Evolutionary conservation across 1,139 yeast genomes (phyloP), one percentile per base, ranked within the genome.

Genomic region (Zygosaccharomyces sapae): DNA sequence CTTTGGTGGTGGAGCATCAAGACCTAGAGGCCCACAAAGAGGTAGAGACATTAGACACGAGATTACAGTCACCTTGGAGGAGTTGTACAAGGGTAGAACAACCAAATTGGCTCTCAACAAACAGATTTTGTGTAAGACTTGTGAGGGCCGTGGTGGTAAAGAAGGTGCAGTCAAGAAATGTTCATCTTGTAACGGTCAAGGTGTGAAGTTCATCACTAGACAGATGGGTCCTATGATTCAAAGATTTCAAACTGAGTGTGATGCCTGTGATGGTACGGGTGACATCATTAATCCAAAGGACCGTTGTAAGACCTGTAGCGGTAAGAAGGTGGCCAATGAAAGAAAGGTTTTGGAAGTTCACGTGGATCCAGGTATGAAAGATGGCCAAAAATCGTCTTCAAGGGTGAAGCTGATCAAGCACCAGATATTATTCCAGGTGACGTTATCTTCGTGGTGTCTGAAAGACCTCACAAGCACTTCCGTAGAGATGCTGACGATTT

Each of bases 171-270:
- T 90, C 58, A 86, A 85, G 75, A 81, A 83, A 63, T 92, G 99
- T 82, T 59, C 82, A 48, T 70, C 81, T 41, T 92, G 99, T 82
- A 71, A 74, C 59, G 99, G 99, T 71, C 78, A 79, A 63, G 99
- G 99, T 79, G 75, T 85, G 70, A 87, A 82, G 71, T 85, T 92
- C 60, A 85, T 90, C 60, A 88, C 97, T 49, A 86, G 96, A 75
- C 97, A 92, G 72, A 89, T 92, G 97, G 99, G 99, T 59, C 97
- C 96, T 55, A 89, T 92, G 94, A 85, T 92, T 64, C 99, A 92
- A 75, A 83, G 96, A 76, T 86, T 86, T 81, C 98, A 92, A 74
- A 83, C 95, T 37, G 83, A 82, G 49, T 92, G 99, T 84, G 94
- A 87, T 59, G 83, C 73, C 53, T 92, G 99, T 83, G 73, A 80